Base-by-base conservation (phyloP, 306 rosid genomes). In the Vigna trinervia region DNA sequence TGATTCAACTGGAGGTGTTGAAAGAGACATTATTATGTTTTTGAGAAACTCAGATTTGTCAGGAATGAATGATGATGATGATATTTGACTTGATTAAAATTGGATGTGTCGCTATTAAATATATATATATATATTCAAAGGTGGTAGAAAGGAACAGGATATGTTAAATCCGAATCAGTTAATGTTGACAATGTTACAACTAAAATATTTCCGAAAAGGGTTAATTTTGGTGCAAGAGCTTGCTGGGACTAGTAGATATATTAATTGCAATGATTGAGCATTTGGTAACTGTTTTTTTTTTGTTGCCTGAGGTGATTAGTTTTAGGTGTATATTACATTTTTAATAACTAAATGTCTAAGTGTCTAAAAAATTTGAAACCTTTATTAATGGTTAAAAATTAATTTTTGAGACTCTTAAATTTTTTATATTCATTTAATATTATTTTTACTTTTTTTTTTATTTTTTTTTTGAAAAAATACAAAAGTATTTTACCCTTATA, bases 1-100 rank as follows among this genome's bases (percentile, higher is more conserved):
- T 5, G 78, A 41, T 53, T 70, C 78, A 71, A 71, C 30, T 71
- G 63, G 75, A 53, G 78, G 64, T 5, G 75, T 23, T 62, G 85
- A 61, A 17, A 45, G 34, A 1, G 78, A 69, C 85, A 82, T 82
- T 2, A 0, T 56, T 76, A 1, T 30, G 19, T 39, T 11, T 65
- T 34, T 34, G 30, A 38, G 36, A 30, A 15, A n/a, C 3, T 34
- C 14, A n/a, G 34, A 9, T 17, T 64, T 17, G 5, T 0, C 30
- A 30, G 41, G 6, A 5, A 50, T 19, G 58, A 6, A 34, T 4
- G 58, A 52, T 19, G 38, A 60, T 5, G 43, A 36, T 61, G 23
- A 3, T 50, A 30, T 45, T 26, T 79, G 57, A 8, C 51, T 71
- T 48, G 0, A 26, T 9, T 1, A 14, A 50, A 13, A 12, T 6